phyloP scores from a whole-genome alignment of 164 flowering plant genomes.

The Tetracentron sinense region DNA sequence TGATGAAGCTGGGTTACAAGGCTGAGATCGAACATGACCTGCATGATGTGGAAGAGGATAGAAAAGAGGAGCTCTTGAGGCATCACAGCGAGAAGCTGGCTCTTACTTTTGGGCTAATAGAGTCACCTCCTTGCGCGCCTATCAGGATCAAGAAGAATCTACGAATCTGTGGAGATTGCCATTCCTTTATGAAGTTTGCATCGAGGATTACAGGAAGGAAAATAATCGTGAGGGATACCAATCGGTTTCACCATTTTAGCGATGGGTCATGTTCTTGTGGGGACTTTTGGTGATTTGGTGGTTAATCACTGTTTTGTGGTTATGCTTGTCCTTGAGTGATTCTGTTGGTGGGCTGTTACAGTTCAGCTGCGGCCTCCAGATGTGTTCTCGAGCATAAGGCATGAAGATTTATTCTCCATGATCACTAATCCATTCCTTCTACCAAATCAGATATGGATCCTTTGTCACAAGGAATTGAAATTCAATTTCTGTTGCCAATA shows the following conservation, averaged over 20 bases:
- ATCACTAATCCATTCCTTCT: neutral
- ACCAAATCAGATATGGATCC: neutral
- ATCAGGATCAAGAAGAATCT: constrained; percentile 80
- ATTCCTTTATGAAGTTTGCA: constrained; percentile 61
- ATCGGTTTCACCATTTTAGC: constrained; percentile 75
- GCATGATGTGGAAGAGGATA: constrained; percentile 53
- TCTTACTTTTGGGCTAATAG: constrained; percentile 58
- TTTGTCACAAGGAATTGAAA: neutral
- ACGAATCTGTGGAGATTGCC: constrained; percentile 78
- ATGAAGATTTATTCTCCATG: neutral
- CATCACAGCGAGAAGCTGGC: constrained; percentile 90
- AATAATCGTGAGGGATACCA: constrained; percentile 63
- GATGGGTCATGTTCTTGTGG: constrained; percentile 69
- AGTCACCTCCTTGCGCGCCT: constrained; percentile 45
- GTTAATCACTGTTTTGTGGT: neutral
- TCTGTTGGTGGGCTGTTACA: neutral
- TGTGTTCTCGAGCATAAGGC: neutral
- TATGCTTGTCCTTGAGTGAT: neutral
- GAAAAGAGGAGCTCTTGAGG: constrained; percentile 54
- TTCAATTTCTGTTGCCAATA: neutral
- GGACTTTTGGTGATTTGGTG: constrained; percentile 62
- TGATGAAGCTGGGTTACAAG: constrained; percentile 48
- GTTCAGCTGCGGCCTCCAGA: neutral
- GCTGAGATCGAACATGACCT: constrained; percentile 49
- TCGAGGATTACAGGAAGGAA: constrained; percentile 47